Evolutionary conservation across 2,329 filamentous ascomycete species (phyloP).

Genomic region (Pleomassaria siparia): DNA sequence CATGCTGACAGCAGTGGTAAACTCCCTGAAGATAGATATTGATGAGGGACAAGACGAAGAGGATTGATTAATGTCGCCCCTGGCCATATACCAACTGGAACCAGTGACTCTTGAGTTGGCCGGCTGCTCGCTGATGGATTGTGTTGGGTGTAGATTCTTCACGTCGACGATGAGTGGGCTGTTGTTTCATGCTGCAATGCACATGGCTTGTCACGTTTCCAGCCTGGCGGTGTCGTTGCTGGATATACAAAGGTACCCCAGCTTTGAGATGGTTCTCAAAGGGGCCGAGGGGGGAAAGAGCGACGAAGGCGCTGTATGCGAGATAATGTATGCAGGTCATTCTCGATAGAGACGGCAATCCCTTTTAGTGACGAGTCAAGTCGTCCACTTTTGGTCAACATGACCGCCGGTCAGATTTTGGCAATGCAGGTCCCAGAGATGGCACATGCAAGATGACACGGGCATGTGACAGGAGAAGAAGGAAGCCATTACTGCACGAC

Average conservation of each 20-base stretch:
- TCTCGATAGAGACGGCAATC: slow-evolving; percentile 11
- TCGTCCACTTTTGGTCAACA: slow-evolving; percentile 6
- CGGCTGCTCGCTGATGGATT: neutral
- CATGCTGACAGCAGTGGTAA: neutral
- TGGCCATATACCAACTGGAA: slow-evolving; percentile 1
- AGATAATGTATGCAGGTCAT: slow-evolving; percentile 18
- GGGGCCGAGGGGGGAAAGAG: slow-evolving; percentile 5
- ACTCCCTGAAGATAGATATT: neutral
- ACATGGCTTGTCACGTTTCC: slow-evolving; percentile 19
- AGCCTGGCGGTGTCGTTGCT: slow-evolving; percentile 6
- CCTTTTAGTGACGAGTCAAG: slow-evolving; percentile 11
- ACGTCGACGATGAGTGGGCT: slow-evolving; percentile 16
- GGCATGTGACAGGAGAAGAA: neutral
- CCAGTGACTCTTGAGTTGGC: neutral
- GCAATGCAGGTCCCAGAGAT: neutral
- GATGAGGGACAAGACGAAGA: slow-evolving; percentile 1
- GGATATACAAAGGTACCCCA: neutral
- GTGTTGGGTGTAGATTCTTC: neutral
- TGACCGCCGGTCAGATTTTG: neutral
- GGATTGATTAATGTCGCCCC: neutral
- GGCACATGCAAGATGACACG: slow-evolving; percentile 5
- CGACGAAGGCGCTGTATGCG: slow-evolving; percentile 16
- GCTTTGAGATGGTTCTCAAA: slow-evolving; percentile 1
- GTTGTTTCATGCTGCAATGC: slow-evolving; percentile 17
- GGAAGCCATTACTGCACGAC: neutral